A percentile compares a stretch with the other conserved stretches of the same genome.
These are phyloP conservation scores for Vachellia collinsii DNA, from an alignment of 306 rosid species.

Conservation along the genomic window DNA sequence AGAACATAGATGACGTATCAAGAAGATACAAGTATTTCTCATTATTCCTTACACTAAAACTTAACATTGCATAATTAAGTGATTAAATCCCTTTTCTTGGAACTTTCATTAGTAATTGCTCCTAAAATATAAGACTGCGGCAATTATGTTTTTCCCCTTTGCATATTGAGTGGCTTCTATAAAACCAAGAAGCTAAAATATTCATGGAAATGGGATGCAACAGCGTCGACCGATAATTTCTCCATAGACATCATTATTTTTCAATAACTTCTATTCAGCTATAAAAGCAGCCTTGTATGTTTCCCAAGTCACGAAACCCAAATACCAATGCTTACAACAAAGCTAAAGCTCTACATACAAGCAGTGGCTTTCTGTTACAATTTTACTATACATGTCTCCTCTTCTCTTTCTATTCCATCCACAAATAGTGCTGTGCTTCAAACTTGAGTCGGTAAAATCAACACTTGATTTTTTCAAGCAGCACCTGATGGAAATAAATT, in stretches of 20 bases:
- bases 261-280: background rate
- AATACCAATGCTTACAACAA: background rate
- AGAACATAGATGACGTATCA: no score
- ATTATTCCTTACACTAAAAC: no score
- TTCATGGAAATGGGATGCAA: background rate
- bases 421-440: constrained; percentile 34
- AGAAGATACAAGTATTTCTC: no score
- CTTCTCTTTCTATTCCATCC: constrained; percentile 17
- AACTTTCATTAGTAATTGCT: no score
- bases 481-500: constrained; percentile 30
- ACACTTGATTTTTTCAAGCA: constrained; percentile 31
- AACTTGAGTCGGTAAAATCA: constrained; percentile 47
- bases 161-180: no score
- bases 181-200: no score
- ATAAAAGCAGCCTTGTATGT: background rate
- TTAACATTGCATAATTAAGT: no score
- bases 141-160: no score
- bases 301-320: constrained; percentile 16
- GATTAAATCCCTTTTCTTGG: no score
- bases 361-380: background rate
- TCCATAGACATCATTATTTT: constrained; percentile 14
- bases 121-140: no score
- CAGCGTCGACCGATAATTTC: background rate
- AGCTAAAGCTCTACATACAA: background rate
- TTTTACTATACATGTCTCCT: constrained; percentile 25